Evolutionary conservation across 805 yeast species (phyloP), one percentile per base, ranked within the genome.

Genomic region (Grigorovia humatica): DNA sequence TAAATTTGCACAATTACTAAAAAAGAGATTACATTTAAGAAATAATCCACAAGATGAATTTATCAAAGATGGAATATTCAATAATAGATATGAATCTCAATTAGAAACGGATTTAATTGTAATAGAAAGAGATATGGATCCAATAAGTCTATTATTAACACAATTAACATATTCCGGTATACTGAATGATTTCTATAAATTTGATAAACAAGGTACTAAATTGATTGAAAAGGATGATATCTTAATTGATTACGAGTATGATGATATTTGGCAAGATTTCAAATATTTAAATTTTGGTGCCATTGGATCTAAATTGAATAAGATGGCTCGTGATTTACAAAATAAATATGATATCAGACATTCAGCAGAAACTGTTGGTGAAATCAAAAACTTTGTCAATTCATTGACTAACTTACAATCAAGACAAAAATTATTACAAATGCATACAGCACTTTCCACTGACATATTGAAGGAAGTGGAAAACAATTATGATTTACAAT

Each of bases 111-210:
- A 91, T 61, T 68, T 90, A 30, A 74, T 91, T 6, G 82, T 90
- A 1, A 61, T 91, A 19, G 98, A 91, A 62, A 72, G 99, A 47
- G 79, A 82, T 50, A 65, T 83, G 30, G 99, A 91, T 67, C 75
- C 79, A 44, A 65, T 85, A 4, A 80, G 95, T 1, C 83, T 88
- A 1, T 60, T 88, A 11, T 68, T 88, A 51, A 79, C 82, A 27
- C 97, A 90, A 59, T 68, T 90, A 58, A 85, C 88, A 1, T 91
- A 90, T 64, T 73, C 78, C 17, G 99, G 98, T 0, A 71, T 93
- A 15, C 71, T 89, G 19, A 90, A 86, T 63, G 96, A 90, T 58
- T 64, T 80, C 12, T 74, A 80, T 57, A 80, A 77, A 4, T 69
- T 83, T 6, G 71, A 74, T 13, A 62, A 74, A 12, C 76, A 75